Conservation (phyloP, 2,329 filamentous ascomycete species). For the Colletotrichum spinosum region DNA sequence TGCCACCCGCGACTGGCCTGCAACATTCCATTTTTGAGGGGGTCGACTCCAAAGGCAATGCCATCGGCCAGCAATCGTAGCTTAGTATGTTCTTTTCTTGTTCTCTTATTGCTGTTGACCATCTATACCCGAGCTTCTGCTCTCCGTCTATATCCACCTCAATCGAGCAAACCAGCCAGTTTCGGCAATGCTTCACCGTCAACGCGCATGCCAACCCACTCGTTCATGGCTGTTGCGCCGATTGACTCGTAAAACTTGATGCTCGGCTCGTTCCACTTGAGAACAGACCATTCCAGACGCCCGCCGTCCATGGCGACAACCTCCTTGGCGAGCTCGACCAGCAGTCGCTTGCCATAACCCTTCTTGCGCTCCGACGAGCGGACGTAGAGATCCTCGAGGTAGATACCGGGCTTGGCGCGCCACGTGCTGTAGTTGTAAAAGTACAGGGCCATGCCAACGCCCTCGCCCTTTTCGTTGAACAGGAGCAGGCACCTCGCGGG, state of each 20-base stretch:
- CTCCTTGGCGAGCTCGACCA: conserved; percentile 83
- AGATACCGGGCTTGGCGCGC: conserved; percentile 88
- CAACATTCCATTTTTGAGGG: conserved; percentile 63
- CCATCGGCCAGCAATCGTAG: neutral
- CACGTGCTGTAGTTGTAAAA: conserved; percentile 98
- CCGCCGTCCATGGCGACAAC: conserved; percentile 77
- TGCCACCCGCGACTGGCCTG: conserved; percentile 45
- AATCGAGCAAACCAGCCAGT: conserved; percentile 61
- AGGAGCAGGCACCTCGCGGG: conserved; percentile 83
- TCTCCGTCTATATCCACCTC: conserved; percentile 21
- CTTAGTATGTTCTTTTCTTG: neutral
- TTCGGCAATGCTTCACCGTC: conserved; percentile 73
- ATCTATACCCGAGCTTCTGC: conserved; percentile 35
- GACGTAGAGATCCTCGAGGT: conserved; percentile 94
- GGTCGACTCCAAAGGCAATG: conserved; percentile 47
- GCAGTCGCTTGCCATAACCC: conserved; percentile 82
- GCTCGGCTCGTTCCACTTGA: conserved; percentile 93
- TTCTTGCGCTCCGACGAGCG: conserved; percentile 74
- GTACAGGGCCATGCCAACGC: conserved; percentile 85
- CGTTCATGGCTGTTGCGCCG: conserved; percentile 74
- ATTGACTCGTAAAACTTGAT: conserved; percentile 85
- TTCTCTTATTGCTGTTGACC: neutral
- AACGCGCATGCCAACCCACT: conserved; percentile 82
- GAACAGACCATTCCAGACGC: conserved; percentile 88
- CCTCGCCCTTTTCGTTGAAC: conserved; percentile 58